phyloP scores from a whole-genome alignment of 2,329 filamentous ascomycete genomes.

The Sclerotinia glacialis region DNA sequence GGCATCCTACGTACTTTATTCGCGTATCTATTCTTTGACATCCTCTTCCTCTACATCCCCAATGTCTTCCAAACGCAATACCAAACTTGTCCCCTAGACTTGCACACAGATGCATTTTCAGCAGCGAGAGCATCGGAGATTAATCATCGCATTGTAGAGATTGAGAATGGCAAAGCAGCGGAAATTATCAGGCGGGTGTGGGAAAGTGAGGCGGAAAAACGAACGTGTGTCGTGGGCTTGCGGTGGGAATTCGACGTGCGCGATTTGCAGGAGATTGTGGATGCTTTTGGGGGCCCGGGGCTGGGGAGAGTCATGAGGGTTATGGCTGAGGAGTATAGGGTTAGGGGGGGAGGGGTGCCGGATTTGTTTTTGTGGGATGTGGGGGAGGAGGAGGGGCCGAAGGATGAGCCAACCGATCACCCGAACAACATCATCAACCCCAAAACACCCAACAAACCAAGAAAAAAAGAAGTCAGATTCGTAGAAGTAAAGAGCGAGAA shows the following conservation, averaged over 20 bases:
- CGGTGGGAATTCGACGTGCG: slow-evolving; percentile 83
- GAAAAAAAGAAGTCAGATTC: slow-evolving; percentile 34
- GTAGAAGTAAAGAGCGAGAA: slow-evolving; percentile 55
- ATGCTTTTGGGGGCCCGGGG: slow-evolving; percentile 75
- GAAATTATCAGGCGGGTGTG: slow-evolving; percentile 67
- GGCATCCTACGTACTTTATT: slow-evolving; percentile 90
- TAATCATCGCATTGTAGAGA: slow-evolving; percentile 79
- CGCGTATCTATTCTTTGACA: slow-evolving; percentile 87
- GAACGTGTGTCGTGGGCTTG: slow-evolving; percentile 85
- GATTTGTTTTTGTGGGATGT: slow-evolving; percentile 82
- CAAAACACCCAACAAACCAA: neutral
- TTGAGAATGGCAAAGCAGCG: slow-evolving; percentile 76
- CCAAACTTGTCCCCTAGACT: slow-evolving; percentile 88
- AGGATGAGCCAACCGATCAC: neutral
- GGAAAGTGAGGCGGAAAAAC: slow-evolving; percentile 61
- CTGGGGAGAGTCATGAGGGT: slow-evolving; percentile 86
- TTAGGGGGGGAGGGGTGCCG: slow-evolving; percentile 82
- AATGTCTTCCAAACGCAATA: slow-evolving; percentile 97
- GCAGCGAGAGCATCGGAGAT: slow-evolving; percentile 83
- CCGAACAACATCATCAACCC: no score
- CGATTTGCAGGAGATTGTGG: slow-evolving; percentile 75
- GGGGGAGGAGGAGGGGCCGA: slow-evolving; percentile 1
- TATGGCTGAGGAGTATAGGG: slow-evolving; percentile 90
- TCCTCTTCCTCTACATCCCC: slow-evolving; percentile 88
- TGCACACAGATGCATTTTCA: slow-evolving; percentile 92